Evolutionary conservation across 371 early-diverging fungal species (phyloP).

Genomic region (Vairimorpha ceranae): DNA sequence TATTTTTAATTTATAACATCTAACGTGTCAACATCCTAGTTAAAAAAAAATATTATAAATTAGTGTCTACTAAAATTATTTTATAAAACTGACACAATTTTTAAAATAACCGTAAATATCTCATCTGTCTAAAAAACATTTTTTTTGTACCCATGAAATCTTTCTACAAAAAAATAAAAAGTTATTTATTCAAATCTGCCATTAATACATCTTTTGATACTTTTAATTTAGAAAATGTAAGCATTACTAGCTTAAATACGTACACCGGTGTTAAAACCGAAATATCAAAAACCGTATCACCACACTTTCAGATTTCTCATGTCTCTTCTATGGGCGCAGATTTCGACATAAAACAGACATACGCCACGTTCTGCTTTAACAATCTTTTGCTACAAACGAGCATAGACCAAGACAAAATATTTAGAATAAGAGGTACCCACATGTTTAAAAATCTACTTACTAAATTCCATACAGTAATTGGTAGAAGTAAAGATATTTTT

Average conservation of each 20-base stretch:
- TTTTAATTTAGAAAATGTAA: conserved; percentile 19
- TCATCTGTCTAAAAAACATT: no score
- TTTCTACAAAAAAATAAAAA: neutral
- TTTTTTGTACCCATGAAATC: neutral
- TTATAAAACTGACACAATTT: no score
- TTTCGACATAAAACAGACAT: conserved; percentile 11
- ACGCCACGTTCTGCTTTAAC: conserved; percentile 25
- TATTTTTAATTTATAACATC: no score
- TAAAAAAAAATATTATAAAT: no score
- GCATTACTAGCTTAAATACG: neutral
- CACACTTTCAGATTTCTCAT: conserved; percentile 26
- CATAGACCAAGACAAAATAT: conserved; percentile 33
- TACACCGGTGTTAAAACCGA: conserved; percentile 35
- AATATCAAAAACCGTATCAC: conserved; percentile 33
- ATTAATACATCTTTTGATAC: conserved; percentile 32
- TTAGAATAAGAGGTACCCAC: conserved; percentile 29
- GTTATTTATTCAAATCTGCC: neutral
- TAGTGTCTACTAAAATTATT: no score
- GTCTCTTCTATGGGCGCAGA: conserved; percentile 8
- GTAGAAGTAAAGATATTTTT: conserved; percentile 38
- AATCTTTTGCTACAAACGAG: conserved; percentile 33
- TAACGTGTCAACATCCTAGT: no score
- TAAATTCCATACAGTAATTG: conserved; percentile 35
- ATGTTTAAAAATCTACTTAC: conserved; percentile 13
- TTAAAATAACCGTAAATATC: no score